These are phyloP conservation scores for Dimocarpus longan DNA, from an alignment of 345 rosid genomes.

Conservation along the genomic window DNA sequence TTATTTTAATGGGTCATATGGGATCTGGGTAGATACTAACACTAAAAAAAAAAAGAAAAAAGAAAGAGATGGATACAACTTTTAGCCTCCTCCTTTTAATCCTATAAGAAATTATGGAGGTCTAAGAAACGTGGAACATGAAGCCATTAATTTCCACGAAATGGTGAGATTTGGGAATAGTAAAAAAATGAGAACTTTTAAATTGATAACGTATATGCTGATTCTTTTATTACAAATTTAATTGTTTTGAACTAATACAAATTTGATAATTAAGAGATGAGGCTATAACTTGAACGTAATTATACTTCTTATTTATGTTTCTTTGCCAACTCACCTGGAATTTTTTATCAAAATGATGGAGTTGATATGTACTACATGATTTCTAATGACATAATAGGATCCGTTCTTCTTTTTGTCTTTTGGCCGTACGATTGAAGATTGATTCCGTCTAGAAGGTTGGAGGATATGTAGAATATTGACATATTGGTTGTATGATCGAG, in stretches of 20 bases:
- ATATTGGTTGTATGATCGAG: background rate
- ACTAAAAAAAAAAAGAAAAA: no score
- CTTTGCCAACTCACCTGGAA: no score
- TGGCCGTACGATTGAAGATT: background rate
- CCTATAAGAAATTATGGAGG: background rate
- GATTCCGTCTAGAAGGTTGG: background rate
- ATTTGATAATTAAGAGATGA: background rate
- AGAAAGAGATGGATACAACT: background rate
- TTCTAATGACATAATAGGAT: background rate
- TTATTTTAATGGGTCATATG: no score
- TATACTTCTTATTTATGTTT: background rate
- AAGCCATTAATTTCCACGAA: background rate
- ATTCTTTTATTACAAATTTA: no score
- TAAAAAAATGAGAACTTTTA: background rate
- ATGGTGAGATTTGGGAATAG: background rate
- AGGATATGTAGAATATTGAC: background rate
- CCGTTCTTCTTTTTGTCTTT: background rate
- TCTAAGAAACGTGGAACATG: background rate
- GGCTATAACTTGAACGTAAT: no score
- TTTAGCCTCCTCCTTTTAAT: background rate
- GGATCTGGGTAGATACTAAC: no score
- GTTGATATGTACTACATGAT: background rate
- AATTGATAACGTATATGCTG: background rate
- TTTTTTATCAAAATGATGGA: no score
- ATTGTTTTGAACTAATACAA: background rate